These are phyloP conservation scores for Parmelia sp. DNA, from an alignment of 495 filamentous ascomycete species.

Conservation along the genomic window DNA sequence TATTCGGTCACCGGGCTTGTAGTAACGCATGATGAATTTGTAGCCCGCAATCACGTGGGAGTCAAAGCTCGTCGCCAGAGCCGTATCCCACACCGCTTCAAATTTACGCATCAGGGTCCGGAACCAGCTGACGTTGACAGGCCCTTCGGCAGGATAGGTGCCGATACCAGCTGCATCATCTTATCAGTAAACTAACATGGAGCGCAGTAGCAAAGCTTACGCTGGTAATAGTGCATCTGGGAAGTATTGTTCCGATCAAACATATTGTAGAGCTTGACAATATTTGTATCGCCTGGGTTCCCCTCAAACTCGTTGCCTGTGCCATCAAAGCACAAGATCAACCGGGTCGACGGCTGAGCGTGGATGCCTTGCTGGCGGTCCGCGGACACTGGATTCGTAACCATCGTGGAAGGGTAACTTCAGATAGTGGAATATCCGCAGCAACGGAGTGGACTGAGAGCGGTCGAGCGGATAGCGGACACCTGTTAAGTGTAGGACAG, in stretches of 20 bases:
- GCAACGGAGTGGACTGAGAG: no score
- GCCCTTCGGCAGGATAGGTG: not conserved
- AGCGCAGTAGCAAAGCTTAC: not conserved
- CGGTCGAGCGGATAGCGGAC: no score
- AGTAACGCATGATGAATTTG: slow-evolving; percentile 81
- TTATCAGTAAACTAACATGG: not conserved
- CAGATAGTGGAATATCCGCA: no score
- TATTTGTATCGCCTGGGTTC: slow-evolving; percentile 31
- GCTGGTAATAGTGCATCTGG: slow-evolving; percentile 30
- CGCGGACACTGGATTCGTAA: no score
- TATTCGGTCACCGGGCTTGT: slow-evolving; percentile 65
- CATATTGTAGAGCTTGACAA: slow-evolving; percentile 34
- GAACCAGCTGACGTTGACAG: not conserved
- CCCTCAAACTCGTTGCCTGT: slow-evolving; percentile 33
- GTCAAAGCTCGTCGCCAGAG: slow-evolving; percentile 44
- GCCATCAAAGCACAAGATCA: slow-evolving; percentile 38
- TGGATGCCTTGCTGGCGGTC: no score
- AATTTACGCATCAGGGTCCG: not conserved
- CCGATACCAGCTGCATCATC: not conserved
- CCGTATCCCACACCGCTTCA: not conserved
- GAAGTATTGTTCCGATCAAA: slow-evolving; percentile 25
- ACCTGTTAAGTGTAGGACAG: no score
- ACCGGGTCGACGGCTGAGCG: not conserved
- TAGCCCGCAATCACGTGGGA: slow-evolving; percentile 79
- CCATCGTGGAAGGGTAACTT: no score